Conservation (phyloP, 2,329 filamentous ascomycete genomes). For the Rutstroemia sp. region DNA sequence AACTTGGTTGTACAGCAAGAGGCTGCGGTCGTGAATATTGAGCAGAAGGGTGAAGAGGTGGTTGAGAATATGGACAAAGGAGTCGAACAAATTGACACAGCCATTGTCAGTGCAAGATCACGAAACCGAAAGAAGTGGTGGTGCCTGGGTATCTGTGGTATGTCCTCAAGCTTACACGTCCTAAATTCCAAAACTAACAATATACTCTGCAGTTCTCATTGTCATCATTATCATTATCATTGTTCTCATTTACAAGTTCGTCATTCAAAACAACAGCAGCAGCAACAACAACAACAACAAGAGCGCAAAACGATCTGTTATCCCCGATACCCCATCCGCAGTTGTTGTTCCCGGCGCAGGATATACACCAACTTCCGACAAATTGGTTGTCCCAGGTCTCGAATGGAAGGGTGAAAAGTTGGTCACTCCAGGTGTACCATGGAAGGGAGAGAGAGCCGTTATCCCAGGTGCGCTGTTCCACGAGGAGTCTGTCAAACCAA, state of each 20-base stretch:
- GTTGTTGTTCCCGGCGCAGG: conserved; percentile 11
- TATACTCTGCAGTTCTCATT: conserved; percentile 39
- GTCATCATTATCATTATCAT: conserved; percentile 42
- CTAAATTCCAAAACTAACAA: conserved; percentile 9
- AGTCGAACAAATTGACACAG: conserved; percentile 75
- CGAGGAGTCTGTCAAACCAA: background rate
- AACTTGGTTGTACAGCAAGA: conserved; percentile 82
- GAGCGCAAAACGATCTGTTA: conserved; percentile 18
- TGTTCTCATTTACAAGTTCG: conserved; percentile 41
- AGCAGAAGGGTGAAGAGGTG: conserved; percentile 80
- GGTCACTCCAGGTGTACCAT: conserved; percentile 11
- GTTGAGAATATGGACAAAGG: conserved; percentile 78
- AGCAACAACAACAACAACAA: background rate
- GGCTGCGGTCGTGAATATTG: conserved; percentile 69
- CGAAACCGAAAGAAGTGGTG: conserved; percentile 84
- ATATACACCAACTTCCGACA: conserved; percentile 1
- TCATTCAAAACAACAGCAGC: conserved; percentile 29
- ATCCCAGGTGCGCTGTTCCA: background rate
- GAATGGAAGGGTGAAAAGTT: conserved; percentile 7
- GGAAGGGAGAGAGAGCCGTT: conserved; percentile 8
- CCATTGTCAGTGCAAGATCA: conserved; percentile 67
- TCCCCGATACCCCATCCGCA: conserved; percentile 6
- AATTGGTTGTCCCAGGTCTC: conserved; percentile 13
- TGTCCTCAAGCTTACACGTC: conserved; percentile 8
- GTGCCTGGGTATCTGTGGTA: conserved; percentile 69